Evolutionary conservation across 2,329 filamentous ascomycete species (phyloP).

Genomic region (Plenodomus biglobosus): DNA sequence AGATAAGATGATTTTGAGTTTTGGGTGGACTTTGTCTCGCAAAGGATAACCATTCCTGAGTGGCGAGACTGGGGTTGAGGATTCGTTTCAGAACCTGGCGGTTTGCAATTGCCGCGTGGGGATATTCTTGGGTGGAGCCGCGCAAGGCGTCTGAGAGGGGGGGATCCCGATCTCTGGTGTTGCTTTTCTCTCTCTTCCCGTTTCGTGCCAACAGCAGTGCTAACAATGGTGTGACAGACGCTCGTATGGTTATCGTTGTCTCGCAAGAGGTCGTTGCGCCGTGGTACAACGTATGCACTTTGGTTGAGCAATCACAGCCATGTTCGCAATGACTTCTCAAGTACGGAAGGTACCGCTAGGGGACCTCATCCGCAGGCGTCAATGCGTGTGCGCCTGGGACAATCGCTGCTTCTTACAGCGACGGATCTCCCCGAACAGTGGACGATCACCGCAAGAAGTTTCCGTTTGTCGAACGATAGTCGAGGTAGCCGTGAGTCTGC

Average conservation of each 20-base stretch:
- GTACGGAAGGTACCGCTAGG: not conserved
- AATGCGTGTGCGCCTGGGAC: not conserved
- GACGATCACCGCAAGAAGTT: not conserved
- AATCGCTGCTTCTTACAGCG: not conserved
- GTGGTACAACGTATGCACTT: too few species aligned
- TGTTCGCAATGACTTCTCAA: not conserved
- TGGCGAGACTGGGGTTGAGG: not conserved
- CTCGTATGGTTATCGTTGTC: not conserved
- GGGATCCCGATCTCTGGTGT: not conserved
- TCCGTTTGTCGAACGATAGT: not conserved
- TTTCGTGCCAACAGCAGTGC: not conserved
- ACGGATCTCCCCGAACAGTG: not conserved
- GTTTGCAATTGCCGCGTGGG: not conserved
- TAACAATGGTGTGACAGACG: not conserved
- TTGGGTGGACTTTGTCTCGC: not conserved
- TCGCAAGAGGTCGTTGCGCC: not conserved
- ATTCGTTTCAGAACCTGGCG: not conserved
- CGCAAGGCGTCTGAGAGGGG: too few species aligned
- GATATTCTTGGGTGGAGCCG: not conserved
- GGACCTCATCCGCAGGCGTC: not conserved
- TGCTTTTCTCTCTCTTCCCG: not conserved
- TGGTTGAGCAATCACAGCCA: not conserved
- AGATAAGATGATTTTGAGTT: not conserved
- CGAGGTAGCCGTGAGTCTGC: not conserved
- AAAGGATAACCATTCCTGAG: not conserved